phyloP scores from a whole-genome alignment of 495 filamentous ascomycete species.

The Venustampulla echinocandica region DNA sequence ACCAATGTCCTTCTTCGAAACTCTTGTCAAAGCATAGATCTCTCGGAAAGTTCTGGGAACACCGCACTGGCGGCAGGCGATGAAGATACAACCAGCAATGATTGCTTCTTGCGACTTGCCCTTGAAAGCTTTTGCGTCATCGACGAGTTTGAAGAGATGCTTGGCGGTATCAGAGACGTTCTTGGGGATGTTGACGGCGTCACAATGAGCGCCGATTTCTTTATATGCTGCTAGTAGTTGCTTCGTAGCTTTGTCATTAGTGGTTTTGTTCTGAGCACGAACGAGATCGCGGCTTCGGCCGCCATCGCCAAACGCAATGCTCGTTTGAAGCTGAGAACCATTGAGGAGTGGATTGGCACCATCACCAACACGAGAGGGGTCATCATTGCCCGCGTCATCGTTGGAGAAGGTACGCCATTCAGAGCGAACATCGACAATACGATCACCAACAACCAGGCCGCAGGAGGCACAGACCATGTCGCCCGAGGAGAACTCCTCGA shows the following conservation, averaged over 20 bases:
- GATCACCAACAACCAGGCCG: conserved; percentile 82
- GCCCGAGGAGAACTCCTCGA: conserved; percentile 83
- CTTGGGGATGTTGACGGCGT: conserved; percentile 70
- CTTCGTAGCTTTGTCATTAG: conserved; percentile 82
- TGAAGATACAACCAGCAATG: conserved; percentile 93
- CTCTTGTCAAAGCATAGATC: conserved; percentile 84
- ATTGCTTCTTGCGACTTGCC: conserved; percentile 91
- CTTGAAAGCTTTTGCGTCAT: conserved; percentile 88
- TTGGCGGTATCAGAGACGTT: conserved; percentile 80
- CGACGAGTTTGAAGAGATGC: conserved; percentile 85
- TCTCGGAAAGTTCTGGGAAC: conserved; percentile 87
- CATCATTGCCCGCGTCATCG: conserved; percentile 88
- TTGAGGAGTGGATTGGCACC: conserved; percentile 78
- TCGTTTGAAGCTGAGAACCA: conserved; percentile 85
- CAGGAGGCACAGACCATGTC: conserved; percentile 90
- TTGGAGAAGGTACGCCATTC: conserved; percentile 99
- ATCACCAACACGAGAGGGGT: conserved; percentile 96
- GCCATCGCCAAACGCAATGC: conserved; percentile 74
- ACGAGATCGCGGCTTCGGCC: conserved; percentile 70
- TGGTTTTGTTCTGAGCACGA: conserved; percentile 75
- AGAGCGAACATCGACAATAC: conserved; percentile 87
- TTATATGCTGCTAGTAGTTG: conserved; percentile 71
- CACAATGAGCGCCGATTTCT: conserved; percentile 81
- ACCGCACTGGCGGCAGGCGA: conserved; percentile 84
- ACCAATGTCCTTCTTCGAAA: conserved; percentile 94